phyloP scores from a whole-genome alignment of 2,329 filamentous ascomycete genomes.

The Chrysosphaeria jannelii region DNA sequence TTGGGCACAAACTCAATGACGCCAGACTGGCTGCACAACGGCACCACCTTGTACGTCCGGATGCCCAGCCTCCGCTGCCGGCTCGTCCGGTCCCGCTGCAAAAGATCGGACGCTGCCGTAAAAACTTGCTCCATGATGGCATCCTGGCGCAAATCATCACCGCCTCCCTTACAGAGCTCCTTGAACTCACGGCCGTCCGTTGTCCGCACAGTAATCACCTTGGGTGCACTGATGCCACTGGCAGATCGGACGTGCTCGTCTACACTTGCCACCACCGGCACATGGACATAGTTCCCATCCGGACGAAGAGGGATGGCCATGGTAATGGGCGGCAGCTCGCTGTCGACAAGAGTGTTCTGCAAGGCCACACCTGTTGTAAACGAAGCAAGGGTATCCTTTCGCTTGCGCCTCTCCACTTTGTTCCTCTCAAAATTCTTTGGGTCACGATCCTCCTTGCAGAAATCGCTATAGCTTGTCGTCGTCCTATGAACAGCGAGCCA shows the following conservation, averaged over 20 bases:
- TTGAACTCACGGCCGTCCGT: slow-evolving; percentile 57
- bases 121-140: slow-evolving; percentile 99
- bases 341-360: slow-evolving; percentile 28
- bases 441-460: slow-evolving; percentile 28
- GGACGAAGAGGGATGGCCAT: slow-evolving; percentile 51
- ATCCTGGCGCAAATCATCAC: slow-evolving; percentile 87
- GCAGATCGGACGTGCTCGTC: slow-evolving; percentile 57
- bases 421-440: too few relatives aligned
- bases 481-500: slow-evolving; percentile 48
- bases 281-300: slow-evolving; percentile 38
- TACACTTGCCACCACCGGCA: slow-evolving; percentile 47
- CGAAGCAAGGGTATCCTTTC: slow-evolving; percentile 20
- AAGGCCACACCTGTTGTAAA: slow-evolving; percentile 32
- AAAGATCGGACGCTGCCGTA: slow-evolving; percentile 68
- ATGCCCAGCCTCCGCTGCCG: slow-evolving; percentile 72
- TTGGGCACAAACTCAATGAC: slow-evolving; percentile 94
- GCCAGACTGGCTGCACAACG: slow-evolving; percentile 55
- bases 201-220: slow-evolving; percentile 60
- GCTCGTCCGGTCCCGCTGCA: slow-evolving; percentile 63
- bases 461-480: slow-evolving; percentile 30
- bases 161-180: slow-evolving; percentile 82
- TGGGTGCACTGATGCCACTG: slow-evolving; percentile 71
- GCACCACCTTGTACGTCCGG: slow-evolving; percentile 88
- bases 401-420: too few relatives aligned
- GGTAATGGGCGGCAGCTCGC: slow-evolving; percentile 55